phyloP scores from a whole-genome alignment of 768 basidiomycete genomes.

The Naganishia friedmannii region DNA sequence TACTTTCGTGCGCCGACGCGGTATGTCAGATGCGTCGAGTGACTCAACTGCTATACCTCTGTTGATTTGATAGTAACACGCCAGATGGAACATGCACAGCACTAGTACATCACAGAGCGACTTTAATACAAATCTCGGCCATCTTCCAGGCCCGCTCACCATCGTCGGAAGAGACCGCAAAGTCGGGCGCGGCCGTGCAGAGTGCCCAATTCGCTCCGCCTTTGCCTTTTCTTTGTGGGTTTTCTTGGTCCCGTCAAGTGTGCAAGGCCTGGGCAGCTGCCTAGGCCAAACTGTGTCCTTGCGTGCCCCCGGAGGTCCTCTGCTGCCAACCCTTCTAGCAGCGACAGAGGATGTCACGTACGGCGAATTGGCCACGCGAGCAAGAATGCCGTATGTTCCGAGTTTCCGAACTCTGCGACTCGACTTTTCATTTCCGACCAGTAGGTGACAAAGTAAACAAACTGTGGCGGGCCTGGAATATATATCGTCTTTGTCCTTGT shows the following conservation, averaged over 20 bases:
- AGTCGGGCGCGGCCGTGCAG: conserved; percentile 12
- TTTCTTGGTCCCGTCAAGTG: too few species aligned
- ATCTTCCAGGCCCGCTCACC: neutral
- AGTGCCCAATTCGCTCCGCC: conserved; percentile 4
- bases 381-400: conserved; percentile 5
- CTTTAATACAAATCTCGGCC: neutral
- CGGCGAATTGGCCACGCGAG: conserved; percentile 3
- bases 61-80: too few species aligned
- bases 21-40: too few species aligned
- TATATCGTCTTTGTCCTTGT: conserved; percentile 3
- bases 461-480: conserved; percentile 1
- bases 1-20: too few species aligned
- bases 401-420: neutral
- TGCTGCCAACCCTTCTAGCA: too few species aligned
- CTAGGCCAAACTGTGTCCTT: too few species aligned
- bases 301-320: neutral
- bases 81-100: too few species aligned
- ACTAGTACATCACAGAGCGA: too few species aligned
- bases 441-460: conserved; percentile 27
- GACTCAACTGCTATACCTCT: too few species aligned
- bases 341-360: too few species aligned
- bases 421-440: neutral
- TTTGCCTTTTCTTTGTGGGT: neutral
- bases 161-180: conserved; percentile 11
- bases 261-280: neutral